These are phyloP conservation scores for Gossypium turneri DNA, from an alignment of 345 rosid genomes.

Conservation along the genomic window DNA sequence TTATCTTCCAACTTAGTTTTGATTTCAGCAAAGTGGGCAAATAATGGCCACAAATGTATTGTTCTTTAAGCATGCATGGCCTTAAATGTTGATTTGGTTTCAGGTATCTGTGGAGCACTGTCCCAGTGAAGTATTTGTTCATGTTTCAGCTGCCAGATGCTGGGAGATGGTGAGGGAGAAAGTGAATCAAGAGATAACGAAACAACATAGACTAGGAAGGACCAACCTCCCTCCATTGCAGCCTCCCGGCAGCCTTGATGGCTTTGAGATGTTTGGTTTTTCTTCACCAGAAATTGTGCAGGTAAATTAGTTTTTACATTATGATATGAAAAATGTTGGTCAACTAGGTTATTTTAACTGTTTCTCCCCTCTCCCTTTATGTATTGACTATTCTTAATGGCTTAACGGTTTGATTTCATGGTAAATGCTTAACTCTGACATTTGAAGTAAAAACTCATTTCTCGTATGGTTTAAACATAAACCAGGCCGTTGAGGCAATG, in stretches of 20 bases:
- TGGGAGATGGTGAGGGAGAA: conserved; percentile 99
- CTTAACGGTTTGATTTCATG: neutral
- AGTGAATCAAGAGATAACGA: conserved; percentile 86
- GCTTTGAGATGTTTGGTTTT: conserved; percentile 94
- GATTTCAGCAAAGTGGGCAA: neutral
- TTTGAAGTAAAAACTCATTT: neutral
- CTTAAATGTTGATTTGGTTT: neutral
- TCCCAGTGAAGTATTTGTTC: conserved; percentile 79
- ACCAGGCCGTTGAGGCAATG: conserved; percentile 86
- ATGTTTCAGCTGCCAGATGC: conserved; percentile 76
- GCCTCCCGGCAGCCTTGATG: conserved; percentile 97
- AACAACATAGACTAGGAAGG: conserved; percentile 74
- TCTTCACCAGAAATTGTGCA: conserved; percentile 89
- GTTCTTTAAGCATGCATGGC: neutral
- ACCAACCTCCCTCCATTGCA: conserved; percentile 80
- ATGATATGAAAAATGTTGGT: neutral
- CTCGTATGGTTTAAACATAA: neutral
- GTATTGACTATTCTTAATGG: neutral
- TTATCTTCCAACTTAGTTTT: neutral
- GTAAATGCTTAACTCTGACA: neutral
- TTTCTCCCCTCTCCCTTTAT: neutral
- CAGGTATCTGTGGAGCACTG: conserved; percentile 83
- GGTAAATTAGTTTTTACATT: conserved; percentile 36
- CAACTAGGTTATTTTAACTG: neutral
- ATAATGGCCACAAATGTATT: neutral